A percentile compares a stretch with the other conserved stretches of the same genome.
phyloP scores from a whole-genome alignment of 2,329 filamentous ascomycete species.

The Chrysoporthe cubensis region DNA sequence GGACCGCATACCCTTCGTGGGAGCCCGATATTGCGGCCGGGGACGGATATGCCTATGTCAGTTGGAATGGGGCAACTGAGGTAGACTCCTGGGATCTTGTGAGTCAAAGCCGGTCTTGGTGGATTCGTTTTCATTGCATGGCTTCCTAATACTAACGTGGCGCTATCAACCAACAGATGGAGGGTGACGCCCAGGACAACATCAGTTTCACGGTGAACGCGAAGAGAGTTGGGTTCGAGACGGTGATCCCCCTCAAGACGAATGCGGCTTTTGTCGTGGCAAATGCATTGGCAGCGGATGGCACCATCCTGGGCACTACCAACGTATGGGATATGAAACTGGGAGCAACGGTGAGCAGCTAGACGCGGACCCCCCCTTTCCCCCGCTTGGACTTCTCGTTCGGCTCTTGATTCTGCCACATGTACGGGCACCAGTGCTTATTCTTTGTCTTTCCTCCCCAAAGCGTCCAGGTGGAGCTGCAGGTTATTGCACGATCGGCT shows the following conservation, averaged over 20 bases:
- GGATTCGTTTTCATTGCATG: background rate
- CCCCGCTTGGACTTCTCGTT: background rate
- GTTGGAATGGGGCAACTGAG: constrained; percentile 41
- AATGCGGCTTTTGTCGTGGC: constrained; percentile 19
- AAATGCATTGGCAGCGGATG: constrained; percentile 25
- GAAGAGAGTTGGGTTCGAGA: constrained; percentile 27
- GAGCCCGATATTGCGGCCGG: constrained; percentile 30
- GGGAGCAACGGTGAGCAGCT: constrained; percentile 24
- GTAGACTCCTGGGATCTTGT: constrained; percentile 32
- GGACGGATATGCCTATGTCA: constrained; percentile 33
- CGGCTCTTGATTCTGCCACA: background rate
- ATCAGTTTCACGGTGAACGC: constrained; percentile 26
- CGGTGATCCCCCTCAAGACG: constrained; percentile 26
- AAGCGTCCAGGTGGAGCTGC: constrained; percentile 26
- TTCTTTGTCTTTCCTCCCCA: background rate
- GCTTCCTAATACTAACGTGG: background rate
- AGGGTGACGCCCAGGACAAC: constrained; percentile 20
- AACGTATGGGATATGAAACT: constrained; percentile 28
- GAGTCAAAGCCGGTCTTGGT: constrained; percentile 5
- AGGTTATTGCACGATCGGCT: constrained; percentile 28
- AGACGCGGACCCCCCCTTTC: background rate
- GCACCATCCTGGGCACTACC: constrained; percentile 23
- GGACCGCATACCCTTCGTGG: constrained; percentile 35
- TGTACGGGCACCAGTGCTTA: background rate
- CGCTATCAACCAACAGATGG: constrained; percentile 18